Evolutionary conservation across 179 eudicot species (phyloP).

Genomic region (Gypsophila paniculata): DNA sequence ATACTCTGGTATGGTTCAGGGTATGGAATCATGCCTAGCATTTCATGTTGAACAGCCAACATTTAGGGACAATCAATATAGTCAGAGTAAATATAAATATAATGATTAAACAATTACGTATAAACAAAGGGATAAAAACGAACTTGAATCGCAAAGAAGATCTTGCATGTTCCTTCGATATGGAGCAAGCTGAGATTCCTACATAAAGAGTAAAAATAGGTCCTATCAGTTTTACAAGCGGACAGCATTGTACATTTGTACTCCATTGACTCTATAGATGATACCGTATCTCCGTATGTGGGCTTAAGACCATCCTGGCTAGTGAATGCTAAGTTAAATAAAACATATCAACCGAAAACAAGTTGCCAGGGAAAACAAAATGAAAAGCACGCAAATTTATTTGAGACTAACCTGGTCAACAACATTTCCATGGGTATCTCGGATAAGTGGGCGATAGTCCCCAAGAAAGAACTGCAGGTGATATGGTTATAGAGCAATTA

Average conservation of each 20-base stretch:
- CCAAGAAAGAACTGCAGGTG: conserved; percentile 83
- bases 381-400: conserved; percentile 5
- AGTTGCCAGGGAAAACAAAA: neutral
- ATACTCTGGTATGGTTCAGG: conserved; percentile 95
- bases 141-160: conserved; percentile 96
- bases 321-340: neutral
- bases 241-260: neutral
- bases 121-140: conserved; percentile 23
- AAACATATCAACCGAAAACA: conserved; percentile 1
- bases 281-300: no score
- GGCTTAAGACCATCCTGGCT: neutral
- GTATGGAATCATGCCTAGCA: conserved; percentile 87
- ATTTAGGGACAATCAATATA: neutral
- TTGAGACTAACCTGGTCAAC: conserved; percentile 74
- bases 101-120: conserved; percentile 6
- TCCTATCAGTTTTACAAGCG: neutral
- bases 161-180: conserved; percentile 90
- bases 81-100: neutral
- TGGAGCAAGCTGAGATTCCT: conserved; percentile 95
- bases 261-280: neutral
- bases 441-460: conserved; percentile 89
- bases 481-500: conserved; percentile 15
- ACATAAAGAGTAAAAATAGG: conserved; percentile 21
- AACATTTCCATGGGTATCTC: conserved; percentile 82
- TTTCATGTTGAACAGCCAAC: conserved; percentile 25